Conservation (phyloP, 345 rosid species). For the Turnera subulata region DNA sequence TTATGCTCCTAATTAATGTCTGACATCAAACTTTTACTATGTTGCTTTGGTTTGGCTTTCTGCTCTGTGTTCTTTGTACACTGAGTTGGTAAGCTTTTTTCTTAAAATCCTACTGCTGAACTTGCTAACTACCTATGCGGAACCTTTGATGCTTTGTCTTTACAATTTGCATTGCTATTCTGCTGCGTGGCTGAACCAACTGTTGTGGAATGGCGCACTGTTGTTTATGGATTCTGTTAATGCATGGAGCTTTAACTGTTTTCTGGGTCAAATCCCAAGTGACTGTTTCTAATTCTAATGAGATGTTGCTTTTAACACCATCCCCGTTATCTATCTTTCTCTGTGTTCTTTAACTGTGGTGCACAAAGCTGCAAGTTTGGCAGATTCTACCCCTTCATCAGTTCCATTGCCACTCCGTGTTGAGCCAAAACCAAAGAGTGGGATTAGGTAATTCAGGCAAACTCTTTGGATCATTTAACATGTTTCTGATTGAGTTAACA, state of each 20-base stretch:
- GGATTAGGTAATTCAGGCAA: conserved; percentile 54
- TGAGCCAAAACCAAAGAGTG: conserved; percentile 94
- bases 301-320: not conserved
- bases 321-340: not conserved
- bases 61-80: too few relatives aligned
- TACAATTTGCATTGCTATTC: too few relatives aligned
- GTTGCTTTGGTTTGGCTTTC: not conserved
- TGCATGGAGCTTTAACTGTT: not conserved
- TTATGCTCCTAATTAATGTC: not conserved
- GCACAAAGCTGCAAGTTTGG: conserved; percentile 88
- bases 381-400: conserved; percentile 81
- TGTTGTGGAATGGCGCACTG: too few relatives aligned
- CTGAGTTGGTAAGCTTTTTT: too few relatives aligned
- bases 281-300: too few relatives aligned
- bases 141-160: too few relatives aligned
- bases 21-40: not conserved
- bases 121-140: too few relatives aligned
- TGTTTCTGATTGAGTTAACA: not conserved
- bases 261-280: not conserved
- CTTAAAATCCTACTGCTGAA: too few relatives aligned
- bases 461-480: too few relatives aligned
- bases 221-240: too few relatives aligned
- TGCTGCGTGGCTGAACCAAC: too few relatives aligned
- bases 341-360: conserved; percentile 43
- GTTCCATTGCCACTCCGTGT: conserved; percentile 86